Evolutionary conservation across 192 early-diverging fungal species (phyloP), one percentile per base, ranked within the genome.

Genomic region (Backusella circina): DNA sequence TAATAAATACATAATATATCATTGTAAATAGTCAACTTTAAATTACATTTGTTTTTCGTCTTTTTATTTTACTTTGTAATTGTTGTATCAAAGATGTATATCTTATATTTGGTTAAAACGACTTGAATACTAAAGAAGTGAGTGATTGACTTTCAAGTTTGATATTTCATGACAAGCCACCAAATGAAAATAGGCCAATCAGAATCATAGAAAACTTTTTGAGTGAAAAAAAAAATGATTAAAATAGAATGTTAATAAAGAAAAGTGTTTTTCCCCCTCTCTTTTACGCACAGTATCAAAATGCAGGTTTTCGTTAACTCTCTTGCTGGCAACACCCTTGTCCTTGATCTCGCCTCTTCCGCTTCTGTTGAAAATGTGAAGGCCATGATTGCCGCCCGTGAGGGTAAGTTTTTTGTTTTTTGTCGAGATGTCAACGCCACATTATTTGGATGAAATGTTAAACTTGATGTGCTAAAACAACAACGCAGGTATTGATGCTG

Each of bases 301-400:
- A 88, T 87, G 86, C 85, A 90, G 75, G 73, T 86, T 77, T 90
- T 90, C 84, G 88, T 90, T 31, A 90, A 89, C 80, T 84, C 88
- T 74, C 83, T 90, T 73, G 73, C 88, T 38, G 88, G 88, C 72
- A 87, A 88, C 77, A 90, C 88, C 76, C 73, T 89, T 77, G 82
- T 88, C 76, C 70, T 90, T 77, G 85, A 90, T 71, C 88, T 86
- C 75, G 75, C 86, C 76, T 76, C 86, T 37, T 50, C 71, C 65
- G 82, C 84, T 47, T 77, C 75, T 67, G 82, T 90, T 61, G 84
- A 79, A 38, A 70, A 81, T 73, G 86, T 90, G 76, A 90, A 88
- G 86, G 75, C 79, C 71, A 83, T 82, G 79, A 85, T 87, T 78
- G 84, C 85, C 67, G 80, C 78, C 54, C 85, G 85, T 71, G 87